Conservation (phyloP, 202 grass and related monocot genomes). For the Zizania palustris region DNA sequence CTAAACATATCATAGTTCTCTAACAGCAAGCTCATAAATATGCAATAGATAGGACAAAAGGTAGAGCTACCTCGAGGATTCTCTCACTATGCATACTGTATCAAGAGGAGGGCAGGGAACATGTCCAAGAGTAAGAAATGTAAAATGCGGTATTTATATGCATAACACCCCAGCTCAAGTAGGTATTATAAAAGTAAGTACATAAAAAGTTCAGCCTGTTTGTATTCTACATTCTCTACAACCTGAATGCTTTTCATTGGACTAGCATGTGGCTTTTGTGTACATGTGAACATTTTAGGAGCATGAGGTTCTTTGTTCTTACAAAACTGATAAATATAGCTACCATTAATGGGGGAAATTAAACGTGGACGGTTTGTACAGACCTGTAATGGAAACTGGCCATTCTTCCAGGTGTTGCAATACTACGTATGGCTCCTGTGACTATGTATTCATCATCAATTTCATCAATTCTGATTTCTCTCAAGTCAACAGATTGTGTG, state of each 20-base stretch:
- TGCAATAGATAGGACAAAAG: background rate
- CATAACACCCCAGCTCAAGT: conserved; percentile 21
- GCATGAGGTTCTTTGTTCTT: conserved; percentile 1
- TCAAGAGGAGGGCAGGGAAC: background rate
- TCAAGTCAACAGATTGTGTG: conserved; percentile 70
- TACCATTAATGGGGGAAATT: background rate
- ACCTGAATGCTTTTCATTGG: background rate
- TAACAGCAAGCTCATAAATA: conserved; percentile 29
- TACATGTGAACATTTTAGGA: background rate
- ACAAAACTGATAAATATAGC: conserved; percentile 18
- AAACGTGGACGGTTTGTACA: background rate
- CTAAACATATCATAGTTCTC: conserved; percentile 18
- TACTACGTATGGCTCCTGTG: conserved; percentile 60
- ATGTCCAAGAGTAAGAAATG: conserved; percentile 12
- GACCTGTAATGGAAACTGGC: conserved; percentile 65
- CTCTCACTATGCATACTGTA: conserved; percentile 9
- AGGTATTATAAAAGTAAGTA: conserved; percentile 25
- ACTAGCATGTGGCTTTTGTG: conserved; percentile 12
- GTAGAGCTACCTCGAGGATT: background rate
- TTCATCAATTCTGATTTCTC: conserved; percentile 84
- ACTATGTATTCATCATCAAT: conserved; percentile 86
- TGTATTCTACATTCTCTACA: background rate
- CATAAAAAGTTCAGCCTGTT: background rate
- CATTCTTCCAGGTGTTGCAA: conserved; percentile 54
- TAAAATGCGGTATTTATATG: background rate